Conservation (phyloP, 179 eudicot species). For the Monotropa hypopitys region DNA sequence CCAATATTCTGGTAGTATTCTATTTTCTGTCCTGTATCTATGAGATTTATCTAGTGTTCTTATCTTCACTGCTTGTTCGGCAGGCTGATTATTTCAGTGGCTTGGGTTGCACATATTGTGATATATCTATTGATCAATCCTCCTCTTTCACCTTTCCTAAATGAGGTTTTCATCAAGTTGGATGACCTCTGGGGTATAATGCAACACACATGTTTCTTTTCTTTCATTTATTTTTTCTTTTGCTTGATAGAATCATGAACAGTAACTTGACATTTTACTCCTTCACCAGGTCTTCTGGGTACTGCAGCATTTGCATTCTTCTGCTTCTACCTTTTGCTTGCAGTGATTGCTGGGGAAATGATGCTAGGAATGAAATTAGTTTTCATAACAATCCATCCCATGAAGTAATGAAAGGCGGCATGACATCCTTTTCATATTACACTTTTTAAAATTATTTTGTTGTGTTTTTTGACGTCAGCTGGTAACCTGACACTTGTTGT, state of each 20-base stretch:
- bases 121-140: constrained; percentile 80
- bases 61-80: constrained; percentile 10
- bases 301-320: constrained; percentile 97
- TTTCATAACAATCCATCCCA: constrained; percentile 93
- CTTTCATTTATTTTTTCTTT: constrained; percentile 7
- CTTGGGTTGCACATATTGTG: constrained; percentile 91
- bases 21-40: background rate
- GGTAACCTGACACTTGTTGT: background rate
- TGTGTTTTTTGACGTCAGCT: background rate
- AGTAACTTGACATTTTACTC: constrained; percentile 12
- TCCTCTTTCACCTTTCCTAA: constrained; percentile 86
- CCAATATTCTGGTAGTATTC: background rate
- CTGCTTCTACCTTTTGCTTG: constrained; percentile 93
- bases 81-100: constrained; percentile 95
- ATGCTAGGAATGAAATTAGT: constrained; percentile 91
- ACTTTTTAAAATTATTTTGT: background rate
- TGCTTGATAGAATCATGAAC: background rate
- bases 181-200: constrained; percentile 79
- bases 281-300: constrained; percentile 77
- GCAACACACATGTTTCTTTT: background rate
- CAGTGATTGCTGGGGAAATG: constrained; percentile 93
- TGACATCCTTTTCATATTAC: background rate
- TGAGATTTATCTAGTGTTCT: background rate
- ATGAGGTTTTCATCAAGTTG: constrained; percentile 82
- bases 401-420: constrained; percentile 51